Conservation (phyloP, 257 asterid genomes). For the Solanum chiquidenum region DNA sequence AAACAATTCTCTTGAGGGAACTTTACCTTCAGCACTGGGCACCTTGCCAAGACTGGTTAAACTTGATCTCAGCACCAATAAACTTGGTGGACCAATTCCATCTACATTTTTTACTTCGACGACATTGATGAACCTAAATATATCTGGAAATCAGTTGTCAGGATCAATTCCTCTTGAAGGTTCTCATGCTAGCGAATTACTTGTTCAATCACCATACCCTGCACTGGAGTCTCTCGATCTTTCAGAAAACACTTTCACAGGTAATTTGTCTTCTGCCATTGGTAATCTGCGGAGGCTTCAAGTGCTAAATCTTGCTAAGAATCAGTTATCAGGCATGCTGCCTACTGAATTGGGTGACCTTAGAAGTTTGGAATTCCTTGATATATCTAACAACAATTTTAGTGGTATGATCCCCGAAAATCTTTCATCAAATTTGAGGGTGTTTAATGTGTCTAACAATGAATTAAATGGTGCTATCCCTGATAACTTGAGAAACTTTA, state of each 20-base stretch:
- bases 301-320: constrained; percentile 55
- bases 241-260: constrained; percentile 54
- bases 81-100: constrained; percentile 58
- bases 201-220: constrained; percentile 52
- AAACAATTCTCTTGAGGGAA: constrained; percentile 60
- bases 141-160: constrained; percentile 60
- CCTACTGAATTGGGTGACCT: constrained; percentile 67
- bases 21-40: constrained; percentile 38
- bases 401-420: constrained; percentile 52
- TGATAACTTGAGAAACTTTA: constrained; percentile 42
- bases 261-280: constrained; percentile 52
- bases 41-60: constrained; percentile 30
- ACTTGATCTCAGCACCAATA: constrained; percentile 69
- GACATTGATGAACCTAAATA: constrained; percentile 48
- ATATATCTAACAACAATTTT: constrained; percentile 61
- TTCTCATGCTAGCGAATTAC: constrained; percentile 42
- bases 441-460: constrained; percentile 55
- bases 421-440: constrained; percentile 47
- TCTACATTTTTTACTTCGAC: constrained; percentile 45
- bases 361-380: constrained; percentile 45
- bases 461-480: constrained; percentile 59
- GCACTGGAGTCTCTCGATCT: constrained; percentile 71
- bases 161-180: constrained; percentile 66
- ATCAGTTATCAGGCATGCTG: constrained; percentile 55
- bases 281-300: constrained; percentile 67